phyloP scores from a whole-genome alignment of 345 rosid species.

The Bruguiera parviflora region DNA sequence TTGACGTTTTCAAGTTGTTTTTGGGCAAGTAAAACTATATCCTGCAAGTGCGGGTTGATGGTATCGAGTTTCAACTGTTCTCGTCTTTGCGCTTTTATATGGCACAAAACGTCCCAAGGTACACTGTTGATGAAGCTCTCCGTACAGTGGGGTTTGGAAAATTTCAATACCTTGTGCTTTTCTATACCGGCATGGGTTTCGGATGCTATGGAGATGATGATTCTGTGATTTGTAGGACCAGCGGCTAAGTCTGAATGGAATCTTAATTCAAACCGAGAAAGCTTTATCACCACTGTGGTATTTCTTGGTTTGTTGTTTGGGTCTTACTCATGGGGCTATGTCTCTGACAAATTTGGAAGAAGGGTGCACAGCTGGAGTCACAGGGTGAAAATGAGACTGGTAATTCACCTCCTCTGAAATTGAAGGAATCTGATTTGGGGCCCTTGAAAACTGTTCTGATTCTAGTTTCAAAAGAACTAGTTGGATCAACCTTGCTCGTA shows the following conservation, averaged over 20 bases:
- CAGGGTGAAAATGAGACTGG: constrained; percentile 6
- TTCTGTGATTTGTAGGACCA: constrained; percentile 11
- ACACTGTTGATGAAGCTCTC: constrained; percentile 11
- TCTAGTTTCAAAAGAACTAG: constrained; percentile 67
- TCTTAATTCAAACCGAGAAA: constrained; percentile 2
- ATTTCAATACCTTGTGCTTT: background rate
- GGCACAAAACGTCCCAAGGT: background rate
- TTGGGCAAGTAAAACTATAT: too few species aligned
- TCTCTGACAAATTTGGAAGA: constrained; percentile 7
- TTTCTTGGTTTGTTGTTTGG: constrained; percentile 7
- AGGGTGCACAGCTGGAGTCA: constrained; percentile 37
- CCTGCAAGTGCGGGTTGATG: too few species aligned
- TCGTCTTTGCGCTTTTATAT: background rate
- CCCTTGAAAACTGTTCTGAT: constrained; percentile 35
- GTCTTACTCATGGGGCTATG: constrained; percentile 2
- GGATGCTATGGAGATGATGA: constrained; percentile 16
- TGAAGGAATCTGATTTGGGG: constrained; percentile 37
- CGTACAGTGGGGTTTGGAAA: constrained; percentile 7
- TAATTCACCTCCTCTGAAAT: constrained; percentile 17
- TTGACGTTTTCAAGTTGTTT: too few species aligned
- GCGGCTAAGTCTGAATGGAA: constrained; percentile 5
- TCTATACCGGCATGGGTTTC: constrained; percentile 9
- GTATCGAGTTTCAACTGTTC: too few species aligned
- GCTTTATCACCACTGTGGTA: constrained; percentile 4
- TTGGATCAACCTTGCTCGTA: constrained; percentile 64